Conservation (phyloP, 1,284 basidiomycete genomes). For the Acaromyces ingoldii region DNA sequence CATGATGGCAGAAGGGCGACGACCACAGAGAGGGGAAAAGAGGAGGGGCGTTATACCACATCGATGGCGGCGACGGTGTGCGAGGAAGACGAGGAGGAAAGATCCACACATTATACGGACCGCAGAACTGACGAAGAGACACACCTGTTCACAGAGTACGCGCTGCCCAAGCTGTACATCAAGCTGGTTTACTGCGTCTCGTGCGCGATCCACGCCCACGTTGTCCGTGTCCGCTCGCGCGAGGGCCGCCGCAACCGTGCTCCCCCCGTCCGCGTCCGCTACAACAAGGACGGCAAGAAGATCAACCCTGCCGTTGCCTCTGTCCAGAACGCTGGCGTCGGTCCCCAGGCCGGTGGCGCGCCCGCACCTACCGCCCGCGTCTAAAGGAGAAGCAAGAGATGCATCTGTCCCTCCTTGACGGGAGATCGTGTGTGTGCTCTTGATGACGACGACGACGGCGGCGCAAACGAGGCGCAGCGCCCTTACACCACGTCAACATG, state of each 20-base stretch:
- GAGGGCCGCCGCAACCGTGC: slow-evolving; percentile 48
- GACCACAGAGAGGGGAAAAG: neutral
- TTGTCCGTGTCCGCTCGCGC: slow-evolving; percentile 49
- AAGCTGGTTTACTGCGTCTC: slow-evolving; percentile 99
- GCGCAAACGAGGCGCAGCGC: too few relatives aligned
- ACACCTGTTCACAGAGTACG: slow-evolving; percentile 68
- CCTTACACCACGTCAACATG: too few relatives aligned
- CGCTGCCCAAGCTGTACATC: slow-evolving; percentile 96
- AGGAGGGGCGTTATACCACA: neutral
- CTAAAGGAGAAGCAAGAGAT: too few relatives aligned
- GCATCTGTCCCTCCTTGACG: too few relatives aligned
- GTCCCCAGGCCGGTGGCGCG: slow-evolving; percentile 11
- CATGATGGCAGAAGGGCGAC: neutral
- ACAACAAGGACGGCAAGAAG: slow-evolving; percentile 90
- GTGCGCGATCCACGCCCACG: slow-evolving; percentile 98
- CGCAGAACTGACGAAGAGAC: neutral
- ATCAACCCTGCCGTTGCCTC: slow-evolving; percentile 46
- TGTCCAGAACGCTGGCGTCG: slow-evolving; percentile 18
- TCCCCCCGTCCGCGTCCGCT: slow-evolving; percentile 89
- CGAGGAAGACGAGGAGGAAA: neutral
- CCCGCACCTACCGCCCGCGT: slow-evolving; percentile 10
- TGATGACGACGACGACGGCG: too few relatives aligned
- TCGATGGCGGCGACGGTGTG: neutral
- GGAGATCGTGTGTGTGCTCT: too few relatives aligned
- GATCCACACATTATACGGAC: neutral